Base-by-base conservation (phyloP, 75 land plant genomes). In the Pinus albicaulis region DNA sequence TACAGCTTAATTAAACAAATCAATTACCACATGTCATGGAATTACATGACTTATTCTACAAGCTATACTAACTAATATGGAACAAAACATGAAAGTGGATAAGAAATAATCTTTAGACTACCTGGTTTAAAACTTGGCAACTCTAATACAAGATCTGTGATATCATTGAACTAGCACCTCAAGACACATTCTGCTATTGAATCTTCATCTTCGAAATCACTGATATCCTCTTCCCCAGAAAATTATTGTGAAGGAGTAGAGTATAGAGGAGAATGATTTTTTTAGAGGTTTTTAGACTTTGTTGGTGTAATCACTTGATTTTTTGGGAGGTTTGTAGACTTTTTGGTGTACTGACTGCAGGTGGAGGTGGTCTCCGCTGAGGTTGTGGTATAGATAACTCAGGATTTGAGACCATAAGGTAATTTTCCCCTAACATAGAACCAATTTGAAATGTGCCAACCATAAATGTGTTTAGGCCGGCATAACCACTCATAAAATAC, bases 381-480 rank as follows among this genome's bases (percentile, higher is more conserved):
- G 99, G 99, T 78, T 91, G 85, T 63, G 92, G 90, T 55, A 98
- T 98, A 48, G 98, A 97, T 57, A 80, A 76, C 48, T 92, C 90
- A 25, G 92, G 80, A 79, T 81, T 64, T 71, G 99, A 94, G 61
- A 91, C 92, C 74, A 97, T 59, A 80, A 88, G 90, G 75, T 74
- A 92, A 17, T 85, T 61, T 59, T 78, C 80, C 72, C 91, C 82
- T 22, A 79, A 76, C 26, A 71, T 64, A 31, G 84, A 84, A 61
- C 73, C 74, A 55, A 81, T 68, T 92, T 94, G 85, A 75, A 75
- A 77, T 23, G n/a, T 65, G 69, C 19, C 69, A 65, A 10, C 17
- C 17, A 64, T 17, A 34, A 65, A 65, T 3, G 69, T 5, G 34
- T 7, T 65, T 17, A 65, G 44, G 16, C 20, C 13, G 16, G 36